Conservation (phyloP, 805 yeast species). For the Spathaspora girioi region DNA sequence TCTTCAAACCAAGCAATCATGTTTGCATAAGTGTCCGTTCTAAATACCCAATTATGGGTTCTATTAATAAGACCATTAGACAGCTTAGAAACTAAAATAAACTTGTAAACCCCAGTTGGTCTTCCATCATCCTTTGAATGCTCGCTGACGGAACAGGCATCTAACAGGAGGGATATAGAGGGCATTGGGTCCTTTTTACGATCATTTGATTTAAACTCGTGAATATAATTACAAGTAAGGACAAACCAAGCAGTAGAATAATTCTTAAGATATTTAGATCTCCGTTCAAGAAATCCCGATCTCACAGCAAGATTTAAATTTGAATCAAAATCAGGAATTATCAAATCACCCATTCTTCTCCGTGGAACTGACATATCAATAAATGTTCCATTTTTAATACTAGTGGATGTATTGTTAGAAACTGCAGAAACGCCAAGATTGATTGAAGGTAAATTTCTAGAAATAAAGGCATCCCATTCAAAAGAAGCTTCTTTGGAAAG, state of each 20-base stretch:
- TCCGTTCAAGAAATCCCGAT: conserved; percentile 80
- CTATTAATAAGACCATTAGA: conserved; percentile 71
- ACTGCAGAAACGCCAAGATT: conserved; percentile 20
- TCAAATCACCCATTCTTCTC: conserved; percentile 45
- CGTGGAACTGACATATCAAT: conserved; percentile 38
- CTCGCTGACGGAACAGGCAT: conserved; percentile 77
- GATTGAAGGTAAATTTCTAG: conserved; percentile 51
- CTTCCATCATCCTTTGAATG: conserved; percentile 71
- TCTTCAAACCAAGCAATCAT: conserved; percentile 87
- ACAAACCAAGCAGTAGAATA: conserved; percentile 90
- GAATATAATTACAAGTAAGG: conserved; percentile 80
- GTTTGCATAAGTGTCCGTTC: conserved; percentile 75
- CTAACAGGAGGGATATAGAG: conserved; percentile 75
- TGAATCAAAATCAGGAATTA: conserved; percentile 66
- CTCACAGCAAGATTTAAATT: conserved; percentile 61
- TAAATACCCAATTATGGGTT: conserved; percentile 92
- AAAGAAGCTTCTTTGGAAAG: conserved; percentile 71
- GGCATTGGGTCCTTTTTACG: conserved; percentile 79
- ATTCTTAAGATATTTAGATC: conserved; percentile 89
- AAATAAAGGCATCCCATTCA: conserved; percentile 86
- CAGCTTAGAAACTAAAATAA: conserved; percentile 69
- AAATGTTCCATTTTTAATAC: conserved; percentile 32
- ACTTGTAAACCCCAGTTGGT: conserved; percentile 59
- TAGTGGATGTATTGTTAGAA: conserved; percentile 20
- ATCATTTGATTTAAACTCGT: conserved; percentile 84